phyloP scores from a whole-genome alignment of 1,284 basidiomycete species.

The Sanghuangporus sanghuang region DNA sequence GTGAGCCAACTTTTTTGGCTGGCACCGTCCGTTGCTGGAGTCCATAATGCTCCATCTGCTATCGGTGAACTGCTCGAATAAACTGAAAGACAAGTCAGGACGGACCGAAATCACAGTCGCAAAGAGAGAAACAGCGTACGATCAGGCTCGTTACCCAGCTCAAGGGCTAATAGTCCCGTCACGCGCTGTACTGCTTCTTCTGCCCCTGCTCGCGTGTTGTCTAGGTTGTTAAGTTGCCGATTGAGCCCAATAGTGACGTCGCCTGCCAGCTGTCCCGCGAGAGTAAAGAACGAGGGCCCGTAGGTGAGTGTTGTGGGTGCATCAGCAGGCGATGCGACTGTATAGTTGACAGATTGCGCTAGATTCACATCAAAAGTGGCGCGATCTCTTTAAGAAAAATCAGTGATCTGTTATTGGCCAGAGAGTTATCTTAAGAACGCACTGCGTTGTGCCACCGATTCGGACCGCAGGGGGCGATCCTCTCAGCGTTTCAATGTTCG shows the following conservation, averaged over 20 bases:
- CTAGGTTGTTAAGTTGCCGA: constrained; percentile 35
- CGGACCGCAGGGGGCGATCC: constrained; percentile 34
- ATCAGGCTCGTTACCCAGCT: constrained; percentile 42
- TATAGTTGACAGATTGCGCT: constrained; percentile 34
- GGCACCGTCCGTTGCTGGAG: constrained; percentile 29
- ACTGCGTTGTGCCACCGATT: constrained; percentile 43
- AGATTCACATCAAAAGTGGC: constrained; percentile 34
- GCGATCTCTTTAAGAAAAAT: constrained; percentile 30
- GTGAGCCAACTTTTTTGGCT: constrained; percentile 36
- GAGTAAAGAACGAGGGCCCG: constrained; percentile 36
- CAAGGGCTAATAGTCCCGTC: constrained; percentile 34
- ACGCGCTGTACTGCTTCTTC: constrained; percentile 30
- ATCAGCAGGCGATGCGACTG: constrained; percentile 33
- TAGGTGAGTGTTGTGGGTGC: constrained; percentile 36
- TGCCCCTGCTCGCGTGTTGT: constrained; percentile 34
- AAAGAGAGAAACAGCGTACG: constrained; percentile 25
- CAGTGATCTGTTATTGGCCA: no score
- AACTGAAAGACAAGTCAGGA: constrained; percentile 22
- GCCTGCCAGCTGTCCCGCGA: constrained; percentile 31
- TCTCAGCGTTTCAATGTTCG: constrained; percentile 31
- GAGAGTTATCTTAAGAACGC: not conserved
- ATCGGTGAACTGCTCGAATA: constrained; percentile 30
- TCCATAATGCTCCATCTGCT: constrained; percentile 28
- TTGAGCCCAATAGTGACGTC: constrained; percentile 38
- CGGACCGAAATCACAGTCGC: constrained; percentile 17